Evolutionary conservation across 305 asterid species (phyloP), one percentile per base, ranked within the genome.

Genomic region (Fraxinus velutina): DNA sequence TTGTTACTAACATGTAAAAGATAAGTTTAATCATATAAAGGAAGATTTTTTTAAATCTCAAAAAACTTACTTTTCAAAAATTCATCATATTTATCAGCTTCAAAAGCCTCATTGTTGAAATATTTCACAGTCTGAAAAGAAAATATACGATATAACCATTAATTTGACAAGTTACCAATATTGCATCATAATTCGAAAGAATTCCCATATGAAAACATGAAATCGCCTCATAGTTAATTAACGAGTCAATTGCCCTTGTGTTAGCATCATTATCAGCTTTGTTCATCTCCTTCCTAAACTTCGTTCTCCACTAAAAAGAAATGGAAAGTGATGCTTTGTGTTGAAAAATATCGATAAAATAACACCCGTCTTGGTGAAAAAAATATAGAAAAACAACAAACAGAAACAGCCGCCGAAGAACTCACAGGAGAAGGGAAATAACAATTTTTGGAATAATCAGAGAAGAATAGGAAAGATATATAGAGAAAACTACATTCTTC

Each of bases 201-300:
- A 74, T 76, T 50, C 42, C 70, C 76, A 80, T 5, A 55, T 2
- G 22, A 79, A 13, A 80, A 47, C 81, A 57, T 76, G 60, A 81
- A 74, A 88, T 84, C 85, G 90, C 99, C 94, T 96, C 99, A 80
- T 96, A 96, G 88, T 96, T 96, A 75, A 96, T 96, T 85, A 96
- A 90, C 64, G 99, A 96, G 88, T 96, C 99, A 79, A 92, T 85
- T 60, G 98, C 98, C 85, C 95, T 92, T 75, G 97, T 91, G 85
- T 89, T 89, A 73, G 98, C 97, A 89, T 96, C 99, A 86, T 96
- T 93, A 86, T 96, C 99, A 79, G 99, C 99, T 90, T 92, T 94
- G 78, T 96, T 96, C 99, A 96, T 96, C 83, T 83, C 89, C 93
- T 93, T 94, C 87, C 99, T 89, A 84, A 93, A 96, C 91, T 96